Evolutionary conservation across 2,329 filamentous ascomycete species (phyloP).

Genomic region (Capronia coronata): DNA sequence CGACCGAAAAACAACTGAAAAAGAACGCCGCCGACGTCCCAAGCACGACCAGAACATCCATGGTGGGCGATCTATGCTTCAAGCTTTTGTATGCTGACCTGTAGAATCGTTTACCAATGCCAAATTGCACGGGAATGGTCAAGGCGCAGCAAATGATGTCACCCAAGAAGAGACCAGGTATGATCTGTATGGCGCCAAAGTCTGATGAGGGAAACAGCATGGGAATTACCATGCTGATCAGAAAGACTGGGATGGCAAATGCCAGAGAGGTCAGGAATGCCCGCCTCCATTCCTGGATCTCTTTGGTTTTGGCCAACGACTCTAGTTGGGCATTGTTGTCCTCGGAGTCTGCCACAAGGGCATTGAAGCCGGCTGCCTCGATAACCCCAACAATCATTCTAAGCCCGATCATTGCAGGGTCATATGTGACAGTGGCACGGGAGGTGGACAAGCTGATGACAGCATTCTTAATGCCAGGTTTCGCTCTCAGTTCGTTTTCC

Average conservation of each 20-base stretch:
- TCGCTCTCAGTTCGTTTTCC: constrained; percentile 58
- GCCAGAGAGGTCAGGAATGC: constrained; percentile 70
- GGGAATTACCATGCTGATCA: constrained; percentile 88
- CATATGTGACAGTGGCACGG: constrained; percentile 66
- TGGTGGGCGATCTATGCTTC: constrained; percentile 84
- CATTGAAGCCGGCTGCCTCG: constrained; percentile 79
- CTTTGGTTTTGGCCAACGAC: constrained; percentile 89
- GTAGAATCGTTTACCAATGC: constrained; percentile 92
- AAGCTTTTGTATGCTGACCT: constrained; percentile 86
- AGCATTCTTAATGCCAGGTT: constrained; percentile 68
- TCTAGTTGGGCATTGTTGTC: constrained; percentile 96
- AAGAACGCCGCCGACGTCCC: constrained; percentile 95
- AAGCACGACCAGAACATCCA: constrained; percentile 93
- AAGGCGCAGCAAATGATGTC: constrained; percentile 77
- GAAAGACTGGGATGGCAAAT: constrained; percentile 84
- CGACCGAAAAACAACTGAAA: constrained; percentile 84
- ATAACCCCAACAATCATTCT: constrained; percentile 74
- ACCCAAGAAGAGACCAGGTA: constrained; percentile 75
- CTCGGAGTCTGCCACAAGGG: constrained; percentile 79
- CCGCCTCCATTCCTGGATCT: constrained; percentile 85
- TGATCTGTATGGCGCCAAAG: constrained; percentile 61
- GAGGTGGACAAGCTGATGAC: constrained; percentile 67
- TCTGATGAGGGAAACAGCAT: constrained; percentile 74
- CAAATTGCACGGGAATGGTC: constrained; percentile 92
- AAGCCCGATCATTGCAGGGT: constrained; percentile 66